Conservation (phyloP, 345 rosid genomes). For the Eucalyptus sp. region DNA sequence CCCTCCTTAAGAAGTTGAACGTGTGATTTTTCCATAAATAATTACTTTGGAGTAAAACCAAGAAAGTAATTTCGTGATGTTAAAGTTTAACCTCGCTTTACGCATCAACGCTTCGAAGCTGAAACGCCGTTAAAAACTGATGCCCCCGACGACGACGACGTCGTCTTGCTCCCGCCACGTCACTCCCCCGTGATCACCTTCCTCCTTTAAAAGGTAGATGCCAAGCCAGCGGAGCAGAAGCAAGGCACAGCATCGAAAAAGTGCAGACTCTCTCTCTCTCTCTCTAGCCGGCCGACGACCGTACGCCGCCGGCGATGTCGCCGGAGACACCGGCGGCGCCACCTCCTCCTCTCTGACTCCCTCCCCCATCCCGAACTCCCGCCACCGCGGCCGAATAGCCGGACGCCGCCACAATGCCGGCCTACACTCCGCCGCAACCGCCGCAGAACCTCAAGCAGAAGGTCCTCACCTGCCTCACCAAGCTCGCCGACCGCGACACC, state of each 20-base stretch:
- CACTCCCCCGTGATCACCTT: neutral
- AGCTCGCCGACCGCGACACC: slow-evolving; percentile 88
- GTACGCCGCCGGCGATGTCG: neutral
- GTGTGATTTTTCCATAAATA: neutral
- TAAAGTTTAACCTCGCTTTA: neutral
- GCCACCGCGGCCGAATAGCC: neutral
- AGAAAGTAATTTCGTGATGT: neutral
- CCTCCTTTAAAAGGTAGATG: neutral
- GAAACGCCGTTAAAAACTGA: neutral
- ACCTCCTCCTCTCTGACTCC: neutral
- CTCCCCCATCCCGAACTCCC: neutral
- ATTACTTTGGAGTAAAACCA: neutral
- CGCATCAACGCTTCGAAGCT: neutral
- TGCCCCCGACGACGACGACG: neutral
- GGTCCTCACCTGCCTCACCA: slow-evolving; percentile 38
- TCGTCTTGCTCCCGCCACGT: neutral
- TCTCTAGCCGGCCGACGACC: neutral
- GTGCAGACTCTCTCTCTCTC: neutral
- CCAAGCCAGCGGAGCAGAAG: neutral
- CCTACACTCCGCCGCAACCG: neutral
- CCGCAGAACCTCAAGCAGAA: slow-evolving; percentile 41
- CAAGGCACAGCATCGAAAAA: neutral
- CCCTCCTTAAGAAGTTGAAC: neutral
- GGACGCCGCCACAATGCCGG: neutral
- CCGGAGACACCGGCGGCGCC: neutral